Percentiles rank a stretch among this genome's conserved stretches.
These are phyloP conservation scores for Tetracladium marchalianum DNA, from an alignment of 495 filamentous ascomycete genomes.

Conservation along the genomic window DNA sequence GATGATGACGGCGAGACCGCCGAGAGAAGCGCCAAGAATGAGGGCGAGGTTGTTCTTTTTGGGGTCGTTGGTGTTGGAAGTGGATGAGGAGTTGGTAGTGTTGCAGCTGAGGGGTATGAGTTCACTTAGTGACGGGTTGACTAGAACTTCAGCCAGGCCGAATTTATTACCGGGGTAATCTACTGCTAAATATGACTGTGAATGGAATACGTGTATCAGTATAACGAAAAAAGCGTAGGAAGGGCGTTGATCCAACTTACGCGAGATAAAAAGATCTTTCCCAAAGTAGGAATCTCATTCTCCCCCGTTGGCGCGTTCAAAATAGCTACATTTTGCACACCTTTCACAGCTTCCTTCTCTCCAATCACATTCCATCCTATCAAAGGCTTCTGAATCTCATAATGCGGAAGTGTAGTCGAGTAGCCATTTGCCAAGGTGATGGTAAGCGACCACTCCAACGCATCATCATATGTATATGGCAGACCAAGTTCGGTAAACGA, in stretches of 20 bases:
- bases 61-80: not conserved
- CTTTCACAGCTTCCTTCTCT: not conserved
- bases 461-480: not conserved
- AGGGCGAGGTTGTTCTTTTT: not conserved
- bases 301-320: slow-evolving; percentile 1
- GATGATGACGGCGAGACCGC: not conserved
- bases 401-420: slow-evolving; percentile 2
- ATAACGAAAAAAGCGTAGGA: too few relatives aligned
- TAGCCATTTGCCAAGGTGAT: slow-evolving; percentile 7
- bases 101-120: not conserved
- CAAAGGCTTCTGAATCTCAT: slow-evolving; percentile 4
- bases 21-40: not conserved
- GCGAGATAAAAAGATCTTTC: slow-evolving; percentile 11
- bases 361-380: slow-evolving; percentile 4
- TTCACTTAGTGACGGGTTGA: not conserved
- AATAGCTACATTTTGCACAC: slow-evolving; percentile 4
- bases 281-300: slow-evolving; percentile 5
- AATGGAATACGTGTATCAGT: too few relatives aligned
- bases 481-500: slow-evolving; percentile 7
- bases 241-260: not conserved
- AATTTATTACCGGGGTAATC: too few relatives aligned
- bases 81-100: not conserved
- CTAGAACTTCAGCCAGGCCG: not conserved
- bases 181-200: too few relatives aligned
- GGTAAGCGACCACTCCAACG: slow-evolving; percentile 4